Base-by-base conservation (phyloP, 2,329 filamentous ascomycete genomes). In the Fusarium sp. region DNA sequence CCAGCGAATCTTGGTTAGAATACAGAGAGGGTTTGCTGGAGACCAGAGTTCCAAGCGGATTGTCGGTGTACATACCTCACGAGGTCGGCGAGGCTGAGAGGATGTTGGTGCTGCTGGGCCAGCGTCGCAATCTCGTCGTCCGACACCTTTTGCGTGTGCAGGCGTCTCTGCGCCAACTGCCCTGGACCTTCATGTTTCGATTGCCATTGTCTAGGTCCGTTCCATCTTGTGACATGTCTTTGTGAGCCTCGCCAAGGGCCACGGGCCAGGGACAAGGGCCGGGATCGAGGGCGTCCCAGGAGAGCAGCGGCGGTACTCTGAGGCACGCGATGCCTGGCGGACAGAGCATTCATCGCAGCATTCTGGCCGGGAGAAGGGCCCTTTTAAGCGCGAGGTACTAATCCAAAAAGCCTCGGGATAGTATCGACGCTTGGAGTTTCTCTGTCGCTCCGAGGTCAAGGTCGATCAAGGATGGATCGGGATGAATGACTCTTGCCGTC, bases 81-180 rank as follows among this genome's bases (percentile, higher is more conserved):
- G 7, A 99, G 86, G 77, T 98, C 96, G 62, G 92, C 91, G 36
- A 99, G 88, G 28, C 94, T 96, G 76, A 98, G 84, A 11, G 92
- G 89, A 77, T 97, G 93, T 55, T 97, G 88, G 37, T 91, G 90
- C 76, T 92, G 90, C 61, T 90, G 90, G 34, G 95, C 94, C 48
- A 98, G 88, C 43, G 88, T 89, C 47, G 91, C 88, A 70, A 98
- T 93, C 78, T 96, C 92, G 69, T 92, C 90, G 77, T 95, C 92
- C 40, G 88, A 87, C 16, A 89, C 87, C 47, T 77, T 74, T 54
- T 76, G 61, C 10, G 71, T 65, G 36, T 75, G 69, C 28, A 73
- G 59, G 40, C 34, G 43, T 36, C 73, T 71, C 18, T 59, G 50
- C 15, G 61, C 44, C 12, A n/a, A 37, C 37, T 43, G 7, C 5